Conservation (phyloP, 2,329 filamentous ascomycete species). For the Alternaria brassicae region DNA sequence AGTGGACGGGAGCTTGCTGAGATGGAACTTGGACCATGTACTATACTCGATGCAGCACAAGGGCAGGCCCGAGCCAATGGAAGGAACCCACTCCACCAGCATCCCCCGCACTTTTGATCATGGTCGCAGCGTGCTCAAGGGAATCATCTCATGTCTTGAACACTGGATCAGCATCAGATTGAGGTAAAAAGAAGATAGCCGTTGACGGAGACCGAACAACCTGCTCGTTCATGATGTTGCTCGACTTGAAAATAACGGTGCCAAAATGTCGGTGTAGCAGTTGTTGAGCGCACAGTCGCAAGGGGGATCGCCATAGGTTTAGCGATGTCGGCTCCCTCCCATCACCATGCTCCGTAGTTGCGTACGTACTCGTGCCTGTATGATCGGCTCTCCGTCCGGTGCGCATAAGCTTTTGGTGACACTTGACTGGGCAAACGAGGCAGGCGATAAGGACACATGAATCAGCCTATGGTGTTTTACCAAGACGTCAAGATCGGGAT, state of each 20-base stretch:
- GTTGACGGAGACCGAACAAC: background rate
- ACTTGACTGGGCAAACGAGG: constrained; percentile 15
- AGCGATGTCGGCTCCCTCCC: constrained; percentile 23
- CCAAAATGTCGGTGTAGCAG: constrained; percentile 30
- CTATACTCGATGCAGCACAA: constrained; percentile 9
- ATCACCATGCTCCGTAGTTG: constrained; percentile 18
- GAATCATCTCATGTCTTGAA: constrained; percentile 3
- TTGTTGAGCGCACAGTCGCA: constrained; percentile 21
- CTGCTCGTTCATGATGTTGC: background rate
- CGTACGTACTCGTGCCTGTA: constrained; percentile 21
- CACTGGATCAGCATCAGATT: background rate
- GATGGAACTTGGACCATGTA: constrained; percentile 8
- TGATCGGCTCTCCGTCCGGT: constrained; percentile 30
- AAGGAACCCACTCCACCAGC: constrained; percentile 11
- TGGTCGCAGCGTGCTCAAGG: constrained; percentile 6
- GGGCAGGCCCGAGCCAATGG: constrained; percentile 20
- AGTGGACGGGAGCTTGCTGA: constrained; percentile 4
- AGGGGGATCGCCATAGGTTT: constrained; percentile 22
- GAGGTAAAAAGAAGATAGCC: background rate
- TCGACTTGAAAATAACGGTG: background rate
- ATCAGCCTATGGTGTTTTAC: constrained; percentile 4
- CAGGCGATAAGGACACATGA: constrained; percentile 15
- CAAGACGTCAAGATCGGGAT: constrained; percentile 7
- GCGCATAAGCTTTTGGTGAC: constrained; percentile 14
- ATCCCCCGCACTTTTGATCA: constrained; percentile 21